Conservation (phyloP, 1,284 basidiomycete species). For the Ceratorhiza oryzae-sativae region DNA sequence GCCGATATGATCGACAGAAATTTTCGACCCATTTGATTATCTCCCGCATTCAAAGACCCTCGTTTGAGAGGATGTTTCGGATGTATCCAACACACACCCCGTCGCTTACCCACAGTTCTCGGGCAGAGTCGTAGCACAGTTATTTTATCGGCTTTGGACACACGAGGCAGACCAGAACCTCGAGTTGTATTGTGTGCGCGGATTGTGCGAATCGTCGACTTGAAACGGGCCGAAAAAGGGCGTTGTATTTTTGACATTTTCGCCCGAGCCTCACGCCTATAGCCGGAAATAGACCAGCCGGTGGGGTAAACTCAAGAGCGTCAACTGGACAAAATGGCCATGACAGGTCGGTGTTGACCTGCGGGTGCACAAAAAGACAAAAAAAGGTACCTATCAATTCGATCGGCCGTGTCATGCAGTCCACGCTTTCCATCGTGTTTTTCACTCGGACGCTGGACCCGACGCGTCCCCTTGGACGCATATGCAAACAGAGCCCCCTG, state of each 20-base stretch:
- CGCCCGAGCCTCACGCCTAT: background rate
- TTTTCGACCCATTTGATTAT: background rate
- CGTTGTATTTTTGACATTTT: background rate
- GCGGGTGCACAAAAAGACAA: background rate
- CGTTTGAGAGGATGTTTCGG: background rate
- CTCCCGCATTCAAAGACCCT: background rate
- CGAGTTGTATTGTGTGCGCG: background rate
- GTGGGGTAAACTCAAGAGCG: background rate
- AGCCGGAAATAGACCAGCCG: background rate
- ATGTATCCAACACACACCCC: background rate
- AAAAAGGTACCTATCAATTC: background rate
- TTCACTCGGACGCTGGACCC: background rate
- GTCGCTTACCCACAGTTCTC: background rate
- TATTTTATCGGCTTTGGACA: background rate
- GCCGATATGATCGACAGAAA: background rate
- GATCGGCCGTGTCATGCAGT: background rate
- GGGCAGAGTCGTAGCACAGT: background rate
- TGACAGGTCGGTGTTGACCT: background rate
- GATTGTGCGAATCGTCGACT: background rate
- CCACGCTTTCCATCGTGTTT: background rate
- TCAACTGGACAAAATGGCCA: background rate
- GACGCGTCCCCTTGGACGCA: background rate
- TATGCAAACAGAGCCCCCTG: background rate
- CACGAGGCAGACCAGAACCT: constrained; percentile 2
- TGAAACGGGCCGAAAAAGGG: background rate